A percentile compares a stretch with the other conserved stretches of the same genome.
Evolutionary conservation across 225 moss, liverwort and hornwort species (phyloP).

Genomic region (Rhytidiadelphus loreus): DNA sequence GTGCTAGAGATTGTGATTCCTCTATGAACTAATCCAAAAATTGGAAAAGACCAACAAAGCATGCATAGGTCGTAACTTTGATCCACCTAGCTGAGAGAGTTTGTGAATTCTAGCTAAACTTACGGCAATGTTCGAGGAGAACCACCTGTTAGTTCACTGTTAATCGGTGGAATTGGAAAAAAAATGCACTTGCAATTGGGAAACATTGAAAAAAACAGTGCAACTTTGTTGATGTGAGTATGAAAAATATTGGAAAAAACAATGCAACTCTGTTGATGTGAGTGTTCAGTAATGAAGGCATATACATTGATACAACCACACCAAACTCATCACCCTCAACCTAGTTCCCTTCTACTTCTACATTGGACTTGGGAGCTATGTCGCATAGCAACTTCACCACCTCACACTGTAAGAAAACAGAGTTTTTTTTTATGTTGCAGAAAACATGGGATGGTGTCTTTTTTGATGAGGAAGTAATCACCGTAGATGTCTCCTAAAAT

Average conservation of each 20-base stretch:
- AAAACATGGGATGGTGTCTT: no score
- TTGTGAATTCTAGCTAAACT: background rate
- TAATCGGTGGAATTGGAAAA: background rate
- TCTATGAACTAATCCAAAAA: background rate
- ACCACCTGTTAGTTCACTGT: background rate
- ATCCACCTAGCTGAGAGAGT: background rate
- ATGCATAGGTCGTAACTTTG: no score
- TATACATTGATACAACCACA: background rate
- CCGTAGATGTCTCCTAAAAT: no score
- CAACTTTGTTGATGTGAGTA: no score
- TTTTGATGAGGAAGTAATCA: no score
- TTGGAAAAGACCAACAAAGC: background rate
- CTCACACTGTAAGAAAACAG: no score
- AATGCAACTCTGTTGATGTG: no score
- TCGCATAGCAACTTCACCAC: background rate
- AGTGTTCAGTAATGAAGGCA: background rate
- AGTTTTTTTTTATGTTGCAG: no score
- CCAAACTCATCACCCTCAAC: background rate
- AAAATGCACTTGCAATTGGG: background rate
- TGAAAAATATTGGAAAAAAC: background rate
- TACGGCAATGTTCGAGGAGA: background rate
- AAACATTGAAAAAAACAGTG: background rate
- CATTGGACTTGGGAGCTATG: background rate
- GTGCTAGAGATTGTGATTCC: background rate
- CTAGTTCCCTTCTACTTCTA: background rate